Base-by-base conservation (phyloP, 352 stramenopile genomes). In the Hyaloperonospora brassicae region DNA sequence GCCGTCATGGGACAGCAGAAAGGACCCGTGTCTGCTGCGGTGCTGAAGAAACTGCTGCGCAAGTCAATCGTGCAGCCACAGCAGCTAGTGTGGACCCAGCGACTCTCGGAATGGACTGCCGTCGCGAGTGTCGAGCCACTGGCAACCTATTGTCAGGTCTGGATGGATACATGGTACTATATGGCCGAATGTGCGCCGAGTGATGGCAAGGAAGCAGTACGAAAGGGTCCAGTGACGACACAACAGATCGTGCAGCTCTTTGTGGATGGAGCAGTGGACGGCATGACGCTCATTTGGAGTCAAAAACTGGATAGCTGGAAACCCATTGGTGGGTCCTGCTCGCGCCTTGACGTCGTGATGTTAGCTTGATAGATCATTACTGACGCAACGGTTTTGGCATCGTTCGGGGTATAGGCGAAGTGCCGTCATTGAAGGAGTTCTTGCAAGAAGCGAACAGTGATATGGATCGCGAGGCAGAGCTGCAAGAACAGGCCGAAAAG, bases 11-110 rank as follows among this genome's bases (percentile, higher is more conserved):
- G 72, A 8, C 59, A 78, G 52, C 79, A 91, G 61, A 87, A 87
- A 35, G 83, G 83, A 1, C 83, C 83, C 23, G 63, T 93, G 41
- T 57, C 64, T 13, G 62, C 73, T 10, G 40, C 57, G 11, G 75
- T 84, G 47, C 50, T 91, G 42, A 90, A 90, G 68, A 70, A 77
- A 34, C 59, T 93, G 14, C 59, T 93, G 17, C 79, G 79, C 23
- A 79, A 76, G 41, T 75, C 72, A 0, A 43, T 91, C 3, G 13
- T 93, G 34, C 64, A 75, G 47, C 63, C 79, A 2, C 54, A 82
- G 51, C 78, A 87, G 60, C 73, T 84, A 22, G 76, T 86, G 34
- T 93, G 83, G 83, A 87, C 80, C 21, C 64, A 75, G 50, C 64
- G 70, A 2, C 68, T 90, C 30, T 62, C 56, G 14, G 73, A 82